Conservation (phyloP, 805 yeast species). For the Lachancea sp. region DNA sequence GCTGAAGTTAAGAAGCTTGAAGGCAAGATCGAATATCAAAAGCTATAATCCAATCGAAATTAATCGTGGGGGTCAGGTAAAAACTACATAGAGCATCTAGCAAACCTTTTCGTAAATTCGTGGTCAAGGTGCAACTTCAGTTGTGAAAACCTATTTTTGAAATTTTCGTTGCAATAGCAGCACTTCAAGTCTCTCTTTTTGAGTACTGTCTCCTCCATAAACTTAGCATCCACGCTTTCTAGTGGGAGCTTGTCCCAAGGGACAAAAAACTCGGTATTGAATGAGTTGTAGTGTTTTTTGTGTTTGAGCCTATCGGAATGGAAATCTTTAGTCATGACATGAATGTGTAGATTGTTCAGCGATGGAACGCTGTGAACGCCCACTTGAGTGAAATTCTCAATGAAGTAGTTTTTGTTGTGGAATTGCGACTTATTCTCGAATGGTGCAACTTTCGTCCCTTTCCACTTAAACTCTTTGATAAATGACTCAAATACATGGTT, state of each 20-base stretch:
- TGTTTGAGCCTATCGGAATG: conserved; percentile 48
- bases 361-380: conserved; percentile 74
- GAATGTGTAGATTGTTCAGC: conserved; percentile 62
- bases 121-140: conserved; percentile 38
- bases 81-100: neutral
- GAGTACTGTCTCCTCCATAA: conserved; percentile 33
- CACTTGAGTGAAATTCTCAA: conserved; percentile 34
- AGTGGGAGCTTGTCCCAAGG: conserved; percentile 45
- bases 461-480: conserved; percentile 9
- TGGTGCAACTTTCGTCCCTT: conserved; percentile 11
- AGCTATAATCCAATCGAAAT: conserved; percentile 42
- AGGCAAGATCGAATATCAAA: conserved; percentile 92
- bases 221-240: conserved; percentile 28
- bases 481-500: conserved; percentile 29
- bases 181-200: conserved; percentile 37
- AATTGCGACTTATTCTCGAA: conserved; percentile 15
- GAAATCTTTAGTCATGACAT: conserved; percentile 63
- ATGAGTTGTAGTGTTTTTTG: conserved; percentile 64
- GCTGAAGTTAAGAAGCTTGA: conserved; percentile 95
- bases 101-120: conserved; percentile 31
- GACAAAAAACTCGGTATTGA: conserved; percentile 60
- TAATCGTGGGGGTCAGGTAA: no score
- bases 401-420: conserved; percentile 16
- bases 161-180: conserved; percentile 37
- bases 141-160: conserved; percentile 36